Evolutionary conservation across 2,329 filamentous ascomycete species (phyloP).

Genomic region (Fulvia fulva): DNA sequence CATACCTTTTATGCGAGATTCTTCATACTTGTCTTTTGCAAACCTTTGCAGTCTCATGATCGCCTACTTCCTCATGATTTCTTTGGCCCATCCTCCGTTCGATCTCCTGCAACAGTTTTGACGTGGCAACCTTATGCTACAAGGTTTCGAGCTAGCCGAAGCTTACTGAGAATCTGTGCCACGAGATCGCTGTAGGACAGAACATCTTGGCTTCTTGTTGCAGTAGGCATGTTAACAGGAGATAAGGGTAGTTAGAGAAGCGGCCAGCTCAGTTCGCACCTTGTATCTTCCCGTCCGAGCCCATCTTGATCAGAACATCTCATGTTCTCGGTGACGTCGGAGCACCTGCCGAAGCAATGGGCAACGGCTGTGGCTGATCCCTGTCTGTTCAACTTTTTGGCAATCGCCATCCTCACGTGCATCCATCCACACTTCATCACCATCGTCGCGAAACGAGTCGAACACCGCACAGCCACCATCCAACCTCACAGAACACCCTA

Average conservation of each 20-base stretch:
- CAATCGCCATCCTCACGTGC: background rate
- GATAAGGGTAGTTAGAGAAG: background rate
- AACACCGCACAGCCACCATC: background rate
- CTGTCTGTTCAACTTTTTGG: background rate
- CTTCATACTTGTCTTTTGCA: background rate
- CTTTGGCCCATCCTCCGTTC: background rate
- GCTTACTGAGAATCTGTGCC: background rate
- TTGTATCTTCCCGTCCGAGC: background rate
- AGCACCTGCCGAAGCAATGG: background rate
- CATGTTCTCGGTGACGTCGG: background rate
- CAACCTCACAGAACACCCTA: background rate
- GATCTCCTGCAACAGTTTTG: background rate
- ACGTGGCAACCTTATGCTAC: background rate
- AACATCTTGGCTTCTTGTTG: background rate
- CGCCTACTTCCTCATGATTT: background rate
- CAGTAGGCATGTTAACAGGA: background rate
- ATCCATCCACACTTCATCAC: background rate
- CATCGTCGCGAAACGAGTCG: background rate
- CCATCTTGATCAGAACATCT: background rate
- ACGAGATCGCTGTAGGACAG: background rate
- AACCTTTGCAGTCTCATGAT: background rate
- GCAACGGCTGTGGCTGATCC: background rate
- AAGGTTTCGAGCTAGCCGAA: background rate
- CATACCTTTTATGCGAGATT: background rate
- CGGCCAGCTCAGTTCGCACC: too few relatives aligned